phyloP scores from a whole-genome alignment of 1,284 basidiomycete species.

The Cryptococcus maquisensis region DNA sequence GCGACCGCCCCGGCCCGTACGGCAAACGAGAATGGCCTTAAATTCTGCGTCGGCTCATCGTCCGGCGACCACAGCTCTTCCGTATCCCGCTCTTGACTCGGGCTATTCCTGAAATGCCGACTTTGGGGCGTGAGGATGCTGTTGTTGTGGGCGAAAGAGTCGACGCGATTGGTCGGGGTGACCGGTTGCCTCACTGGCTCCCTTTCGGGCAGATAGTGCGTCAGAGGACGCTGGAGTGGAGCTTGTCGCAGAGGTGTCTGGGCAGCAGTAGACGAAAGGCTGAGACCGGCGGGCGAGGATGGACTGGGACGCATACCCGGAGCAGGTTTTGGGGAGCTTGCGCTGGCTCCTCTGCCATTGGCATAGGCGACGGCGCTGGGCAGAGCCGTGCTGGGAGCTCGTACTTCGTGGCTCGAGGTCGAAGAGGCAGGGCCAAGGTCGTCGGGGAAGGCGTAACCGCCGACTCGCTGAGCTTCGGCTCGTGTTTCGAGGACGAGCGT shows the following conservation, averaged over 20 bases:
- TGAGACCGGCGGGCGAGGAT: slow-evolving; percentile 34
- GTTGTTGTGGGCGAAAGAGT: too few relatives aligned
- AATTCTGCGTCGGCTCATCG: slow-evolving; percentile 21
- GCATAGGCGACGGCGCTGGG: slow-evolving; percentile 17
- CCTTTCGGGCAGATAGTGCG: slow-evolving; percentile 37
- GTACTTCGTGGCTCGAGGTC: slow-evolving; percentile 21
- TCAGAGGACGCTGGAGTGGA: slow-evolving; percentile 26
- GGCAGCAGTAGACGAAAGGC: slow-evolving; percentile 1
- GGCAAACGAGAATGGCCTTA: slow-evolving; percentile 48
- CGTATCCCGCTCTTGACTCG: slow-evolving; percentile 11
- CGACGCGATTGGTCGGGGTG: neutral
- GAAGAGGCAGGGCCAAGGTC: slow-evolving; percentile 16
- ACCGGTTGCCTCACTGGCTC: slow-evolving; percentile 14
- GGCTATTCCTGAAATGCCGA: slow-evolving; percentile 24
- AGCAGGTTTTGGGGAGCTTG: neutral
- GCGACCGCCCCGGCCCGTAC: slow-evolving; percentile 39
- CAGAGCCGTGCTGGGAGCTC: slow-evolving; percentile 4
- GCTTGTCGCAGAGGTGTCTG: neutral
- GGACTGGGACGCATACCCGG: slow-evolving; percentile 29
- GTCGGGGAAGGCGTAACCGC: slow-evolving; percentile 33
- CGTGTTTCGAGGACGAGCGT: slow-evolving; percentile 44
- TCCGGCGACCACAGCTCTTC: slow-evolving; percentile 38
- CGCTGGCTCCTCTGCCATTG: neutral
- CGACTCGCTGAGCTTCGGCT: slow-evolving; percentile 33
- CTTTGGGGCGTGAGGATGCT: slow-evolving; percentile 31